Conservation (phyloP, 345 rosid genomes). For the Xanthoceras sorbifolium region DNA sequence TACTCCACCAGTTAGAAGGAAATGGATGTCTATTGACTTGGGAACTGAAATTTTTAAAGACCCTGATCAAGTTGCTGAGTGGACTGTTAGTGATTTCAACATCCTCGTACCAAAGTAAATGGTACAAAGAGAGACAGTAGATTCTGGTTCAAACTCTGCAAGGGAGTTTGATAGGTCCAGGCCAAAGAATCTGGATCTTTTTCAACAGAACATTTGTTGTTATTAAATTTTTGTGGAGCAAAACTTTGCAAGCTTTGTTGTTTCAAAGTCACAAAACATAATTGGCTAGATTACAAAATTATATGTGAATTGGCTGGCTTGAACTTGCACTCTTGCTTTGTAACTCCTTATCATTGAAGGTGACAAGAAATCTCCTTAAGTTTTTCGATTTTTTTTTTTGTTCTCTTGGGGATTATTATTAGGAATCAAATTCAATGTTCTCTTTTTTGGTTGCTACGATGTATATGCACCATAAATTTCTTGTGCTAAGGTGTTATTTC, state of each 20-base stretch:
- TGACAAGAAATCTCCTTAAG: background rate
- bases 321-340: background rate
- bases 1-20: slow-evolving; percentile 39
- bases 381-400: no score
- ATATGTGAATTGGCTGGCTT: background rate
- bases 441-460: no score
- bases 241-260: background rate
- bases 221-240: background rate
- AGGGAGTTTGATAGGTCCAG: slow-evolving; percentile 10
- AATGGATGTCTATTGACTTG: slow-evolving; percentile 50
- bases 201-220: background rate
- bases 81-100: slow-evolving; percentile 45
- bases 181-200: slow-evolving; percentile 17
- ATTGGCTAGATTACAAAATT: background rate
- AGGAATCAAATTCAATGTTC: background rate
- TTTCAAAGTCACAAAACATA: background rate
- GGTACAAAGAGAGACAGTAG: background rate
- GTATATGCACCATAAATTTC: background rate
- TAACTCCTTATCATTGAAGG: background rate
- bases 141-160: slow-evolving; percentile 6
- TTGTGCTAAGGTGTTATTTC: no score
- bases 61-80: slow-evolving; percentile 45
- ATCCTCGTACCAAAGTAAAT: slow-evolving; percentile 35
- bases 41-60: slow-evolving; percentile 54
- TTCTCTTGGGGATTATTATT: no score